Conservation (phyloP, 176 grass and related monocot genomes). For the Elymus sibiricus region DNA sequence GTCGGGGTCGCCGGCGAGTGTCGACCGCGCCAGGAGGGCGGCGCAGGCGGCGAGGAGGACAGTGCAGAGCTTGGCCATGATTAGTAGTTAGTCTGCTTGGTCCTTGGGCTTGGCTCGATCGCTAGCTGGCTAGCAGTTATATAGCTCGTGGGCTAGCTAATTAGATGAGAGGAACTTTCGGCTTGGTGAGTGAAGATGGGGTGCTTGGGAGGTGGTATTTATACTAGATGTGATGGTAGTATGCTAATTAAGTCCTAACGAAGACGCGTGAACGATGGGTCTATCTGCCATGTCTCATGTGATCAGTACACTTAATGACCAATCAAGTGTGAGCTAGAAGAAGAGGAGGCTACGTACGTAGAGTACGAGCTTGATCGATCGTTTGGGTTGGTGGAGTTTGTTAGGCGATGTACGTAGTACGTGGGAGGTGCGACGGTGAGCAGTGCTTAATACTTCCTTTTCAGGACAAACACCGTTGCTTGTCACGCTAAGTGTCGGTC, state of each 20-base stretch:
- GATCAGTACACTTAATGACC: neutral
- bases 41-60: slow-evolving; percentile 5
- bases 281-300: neutral
- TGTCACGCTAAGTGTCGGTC: neutral
- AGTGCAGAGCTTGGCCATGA: neutral
- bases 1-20: slow-evolving; percentile 52
- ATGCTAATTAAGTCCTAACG: neutral
- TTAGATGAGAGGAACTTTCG: neutral
- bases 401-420: neutral
- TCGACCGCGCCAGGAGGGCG: slow-evolving; percentile 10
- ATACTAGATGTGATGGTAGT: neutral
- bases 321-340: neutral
- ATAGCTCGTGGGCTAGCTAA: neutral
- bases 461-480: neutral
- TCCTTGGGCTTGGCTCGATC: neutral
- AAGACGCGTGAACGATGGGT: neutral
- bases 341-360: no score
- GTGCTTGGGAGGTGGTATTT: neutral
- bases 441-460: neutral
- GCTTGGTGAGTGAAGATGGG: no score
- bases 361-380: no score
- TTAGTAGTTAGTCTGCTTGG: neutral
- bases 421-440: neutral
- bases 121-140: neutral
- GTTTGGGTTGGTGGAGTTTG: neutral